Evolutionary conservation across 495 filamentous ascomycete genomes (phyloP), one percentile per base, ranked within the genome.

Genomic region (Aspergillus sclerotiicarbonarius): DNA sequence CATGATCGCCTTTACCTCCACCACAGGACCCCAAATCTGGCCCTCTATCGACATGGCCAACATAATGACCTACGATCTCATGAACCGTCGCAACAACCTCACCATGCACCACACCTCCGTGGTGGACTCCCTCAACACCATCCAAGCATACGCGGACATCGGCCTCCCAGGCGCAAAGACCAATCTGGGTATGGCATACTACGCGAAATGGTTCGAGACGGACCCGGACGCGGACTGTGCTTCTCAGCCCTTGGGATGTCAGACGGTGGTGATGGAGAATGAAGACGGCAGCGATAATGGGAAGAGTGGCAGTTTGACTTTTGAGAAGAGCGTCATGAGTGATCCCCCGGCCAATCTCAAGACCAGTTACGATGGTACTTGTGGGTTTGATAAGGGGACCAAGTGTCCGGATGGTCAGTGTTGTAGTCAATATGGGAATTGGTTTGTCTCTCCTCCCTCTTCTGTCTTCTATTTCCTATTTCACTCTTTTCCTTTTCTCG

Each of bases 41-140:
- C 63, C 73, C 46, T 80, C 84, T 1, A 75, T 91, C 9, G 87
- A 91, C 67, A 88, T 88, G 70, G 73, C 90, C 65, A 92, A 90
- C 65, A 80, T 91, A 51, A 92, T 92, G 89, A 83, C 82, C 19
- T 92, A 92, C 71, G 89, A 92, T 60, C 66, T 92, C 51, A 87
- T 88, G 82, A 91, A 90, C 72, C 82, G 89, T 19, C 84, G 89
- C 16, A 84, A 91, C 63, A 83, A 76, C 58, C 69, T 82, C 9
- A 90, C 87, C 5, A 81, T 79, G 55, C 87, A 90, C 63, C 86
- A 89, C 63, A 87, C 81, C 19, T 81, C 84, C 39, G 70, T 90
- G 30, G 60, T 71, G 51, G 72, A 73, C 13, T 85, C 82, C 31
- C 67, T 84, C 12, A 77, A 80, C 12, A 71, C 81, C 13, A 62